Evolutionary conservation across 148 eudicot species (phyloP), one percentile per base, ranked within the genome.

Genomic region (Selenicereus undatus): DNA sequence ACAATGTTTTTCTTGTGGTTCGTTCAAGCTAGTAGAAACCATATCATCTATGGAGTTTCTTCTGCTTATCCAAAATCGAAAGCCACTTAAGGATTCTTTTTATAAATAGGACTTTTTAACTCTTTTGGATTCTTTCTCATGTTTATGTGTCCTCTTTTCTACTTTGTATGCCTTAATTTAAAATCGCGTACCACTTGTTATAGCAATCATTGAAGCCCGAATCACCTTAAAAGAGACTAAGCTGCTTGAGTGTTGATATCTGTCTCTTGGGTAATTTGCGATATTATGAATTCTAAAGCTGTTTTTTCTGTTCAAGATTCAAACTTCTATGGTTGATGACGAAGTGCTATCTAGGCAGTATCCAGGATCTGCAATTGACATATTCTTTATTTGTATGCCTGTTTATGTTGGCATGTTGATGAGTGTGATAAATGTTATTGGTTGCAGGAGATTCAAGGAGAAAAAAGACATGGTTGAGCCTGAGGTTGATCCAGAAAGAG

Each of bases 401-500:
- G 14, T 22, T 73, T 17, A 18, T 29, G 18, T 9, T 9, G 39
- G 16, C 14, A 45, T 50, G 11, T 81, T 8, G 70, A 52, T 68
- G 65, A 36, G 51, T 62, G 8, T 62, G 50, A 35, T 21, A 39
- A 43, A 85, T 81, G 82, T 62, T 85, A 72, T 74, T 68, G 70
- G 32, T 87, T 83, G 83, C 90, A 96, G 99, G 94, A 92, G 95
- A 88, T 89, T 83, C 71, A 93, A 90, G 83, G 99, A 92, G 0
- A 96, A 96, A 85, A 93, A 91, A 78, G 99, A 93, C 74, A 88
- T 85, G 4, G 86, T 83, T 21, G 99, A 96, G 86, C 99, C 99
- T 85, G 98, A 96, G 89, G 99, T 94, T 80, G 99, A 96, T 81
- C 99, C 98, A 39, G 99, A 96, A 87, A 91, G 99, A 89, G 99